Conservation (phyloP, 768 basidiomycete species). For the Mycena crocata region DNA sequence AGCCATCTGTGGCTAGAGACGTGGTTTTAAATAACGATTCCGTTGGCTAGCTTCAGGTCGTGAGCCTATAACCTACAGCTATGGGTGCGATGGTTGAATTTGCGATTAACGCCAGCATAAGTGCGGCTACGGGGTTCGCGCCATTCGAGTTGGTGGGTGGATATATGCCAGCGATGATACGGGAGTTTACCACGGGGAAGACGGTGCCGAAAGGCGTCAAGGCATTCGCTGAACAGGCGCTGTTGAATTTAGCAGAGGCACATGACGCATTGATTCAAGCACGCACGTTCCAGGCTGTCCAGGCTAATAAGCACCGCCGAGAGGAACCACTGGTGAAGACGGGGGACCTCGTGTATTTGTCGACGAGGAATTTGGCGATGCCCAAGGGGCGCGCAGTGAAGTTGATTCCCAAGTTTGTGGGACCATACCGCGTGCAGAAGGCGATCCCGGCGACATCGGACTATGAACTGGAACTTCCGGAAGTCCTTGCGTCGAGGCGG, state of each 20-base stretch:
- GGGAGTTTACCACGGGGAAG: not conserved
- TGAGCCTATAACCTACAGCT: too few relatives aligned
- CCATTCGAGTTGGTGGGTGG: constrained; percentile 45
- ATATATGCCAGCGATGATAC: constrained; percentile 39
- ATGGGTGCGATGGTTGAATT: too few relatives aligned
- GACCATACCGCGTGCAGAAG: constrained; percentile 47
- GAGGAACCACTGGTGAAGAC: constrained; percentile 25
- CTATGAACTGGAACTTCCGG: constrained; percentile 44
- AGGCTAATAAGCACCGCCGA: constrained; percentile 18
- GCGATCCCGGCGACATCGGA: constrained; percentile 36
- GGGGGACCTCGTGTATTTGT: constrained; percentile 48
- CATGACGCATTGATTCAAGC: constrained; percentile 53
- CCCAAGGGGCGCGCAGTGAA: constrained; percentile 48
- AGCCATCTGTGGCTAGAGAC: too few relatives aligned
- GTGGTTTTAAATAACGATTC: too few relatives aligned
- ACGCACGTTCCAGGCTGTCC: constrained; percentile 41
- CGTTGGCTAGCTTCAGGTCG: too few relatives aligned
- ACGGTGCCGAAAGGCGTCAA: constrained; percentile 34
- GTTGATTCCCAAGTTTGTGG: constrained; percentile 51
- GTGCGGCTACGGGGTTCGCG: constrained; percentile 45
- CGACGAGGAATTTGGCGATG: constrained; percentile 49
- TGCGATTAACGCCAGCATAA: too few relatives aligned
- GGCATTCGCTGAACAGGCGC: constrained; percentile 38
- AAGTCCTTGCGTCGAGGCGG: constrained; percentile 35
- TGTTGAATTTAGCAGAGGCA: constrained; percentile 39